Base-by-base conservation (phyloP, 179 eudicot species). In the Silene noctiflora region DNA sequence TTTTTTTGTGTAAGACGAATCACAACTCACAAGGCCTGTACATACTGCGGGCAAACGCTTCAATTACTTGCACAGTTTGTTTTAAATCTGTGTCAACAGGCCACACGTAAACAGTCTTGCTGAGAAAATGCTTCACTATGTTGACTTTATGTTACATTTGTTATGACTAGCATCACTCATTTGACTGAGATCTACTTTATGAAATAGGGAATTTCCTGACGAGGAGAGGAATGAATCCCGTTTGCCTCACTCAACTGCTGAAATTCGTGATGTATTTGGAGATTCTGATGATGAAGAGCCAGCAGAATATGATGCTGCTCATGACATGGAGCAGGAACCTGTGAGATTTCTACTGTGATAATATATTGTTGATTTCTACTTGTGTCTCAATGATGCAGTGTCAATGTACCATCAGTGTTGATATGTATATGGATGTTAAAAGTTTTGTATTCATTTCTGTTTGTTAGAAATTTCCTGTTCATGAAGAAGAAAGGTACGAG, bases 231-330 rank as follows among this genome's bases (percentile, higher is more conserved):
- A 90, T 74, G 88, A 84, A 70, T 81, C 87, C 80, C 87, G 82
- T 21, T 64, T 83, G 76, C 84, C 84, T 63, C 83, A 88, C 65
- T 87, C 98, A 77, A 90, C 91, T 77, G 91, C 96, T 75, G 99
- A 93, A 85, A 88, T 96, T 59, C 96, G 93, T 85, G 97, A 93
- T 79, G 99, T 96, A 27, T 96, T 96, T 90, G 99, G 99, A 70
- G 99, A 96, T 72, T 93, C 99, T 42, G 99, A 96, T 79, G 98
- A 96, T 17, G 98, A 94, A 76, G 98, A 90, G 83, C 92, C 85
- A 71, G 91, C 87, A 29, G 92, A 85, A 53, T 91, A 90, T 80
- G 88, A 81, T 70, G 90, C 75, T 78, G 91, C 83, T 77, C 86
- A 87, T 87, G 84, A 88, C 66, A 81, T 85, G 72, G 96, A 85